A percentile compares a stretch with the other conserved stretches of the same genome.
These are phyloP conservation scores for Vitis hybrid DNA, from an alignment of 177 flowering plant genomes.

Conservation along the genomic window DNA sequence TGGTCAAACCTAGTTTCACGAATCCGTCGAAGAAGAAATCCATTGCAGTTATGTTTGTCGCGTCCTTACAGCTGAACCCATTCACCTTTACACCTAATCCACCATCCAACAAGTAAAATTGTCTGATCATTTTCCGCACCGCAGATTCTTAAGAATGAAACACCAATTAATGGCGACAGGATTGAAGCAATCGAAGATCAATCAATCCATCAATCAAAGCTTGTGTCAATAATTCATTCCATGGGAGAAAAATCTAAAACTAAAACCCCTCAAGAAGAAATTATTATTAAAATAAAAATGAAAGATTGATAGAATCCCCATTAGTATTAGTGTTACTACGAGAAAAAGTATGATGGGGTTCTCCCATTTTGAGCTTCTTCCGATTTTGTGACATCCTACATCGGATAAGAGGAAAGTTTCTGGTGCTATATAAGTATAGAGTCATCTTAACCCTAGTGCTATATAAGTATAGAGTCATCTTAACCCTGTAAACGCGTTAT, in stretches of 20 bases:
- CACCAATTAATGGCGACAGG: background rate
- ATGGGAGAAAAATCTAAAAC: background rate
- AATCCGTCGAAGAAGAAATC: conserved; percentile 72
- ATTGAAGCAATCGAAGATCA: background rate
- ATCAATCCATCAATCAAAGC: background rate
- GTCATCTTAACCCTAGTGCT: rapidly evolving
- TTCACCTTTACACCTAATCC: conserved; percentile 53
- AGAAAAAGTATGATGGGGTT: background rate
- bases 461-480: no score
- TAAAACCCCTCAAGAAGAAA: background rate
- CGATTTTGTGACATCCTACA: no score
- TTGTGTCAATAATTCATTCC: no score
- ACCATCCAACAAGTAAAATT: background rate
- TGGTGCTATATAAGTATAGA: no score
- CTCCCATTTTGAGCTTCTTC: background rate
- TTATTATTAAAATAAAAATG: no score
- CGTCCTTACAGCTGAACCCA: conserved; percentile 68
- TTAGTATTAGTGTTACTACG: no score
- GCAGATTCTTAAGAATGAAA: background rate
- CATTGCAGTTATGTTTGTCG: conserved; percentile 29
- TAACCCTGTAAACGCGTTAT: no score
- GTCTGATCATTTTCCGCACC: background rate
- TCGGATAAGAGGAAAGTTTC: no score
- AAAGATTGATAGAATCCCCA: no score
- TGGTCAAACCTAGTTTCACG: conserved; percentile 53